Evolutionary conservation across 768 basidiomycete species (phyloP).

Genomic region (Boletus bicolor): DNA sequence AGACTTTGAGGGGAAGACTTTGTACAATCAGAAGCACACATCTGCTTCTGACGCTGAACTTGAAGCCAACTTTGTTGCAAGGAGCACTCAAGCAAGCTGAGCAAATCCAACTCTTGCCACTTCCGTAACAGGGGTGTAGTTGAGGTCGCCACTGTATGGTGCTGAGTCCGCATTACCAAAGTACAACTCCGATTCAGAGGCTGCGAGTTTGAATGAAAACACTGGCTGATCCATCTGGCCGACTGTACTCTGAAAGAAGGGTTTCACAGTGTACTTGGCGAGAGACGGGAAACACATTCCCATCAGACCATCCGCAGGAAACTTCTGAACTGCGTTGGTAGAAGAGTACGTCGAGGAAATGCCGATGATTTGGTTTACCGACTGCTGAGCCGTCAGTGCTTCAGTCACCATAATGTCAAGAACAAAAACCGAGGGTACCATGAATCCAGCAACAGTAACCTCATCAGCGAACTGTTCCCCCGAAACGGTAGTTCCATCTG

Average conservation of each 20-base stretch:
- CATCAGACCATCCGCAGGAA: slow-evolving; percentile 27
- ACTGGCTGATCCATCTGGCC: slow-evolving; percentile 28
- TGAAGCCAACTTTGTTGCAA: too few species aligned
- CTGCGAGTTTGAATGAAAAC: slow-evolving; percentile 49
- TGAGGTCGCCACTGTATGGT: slow-evolving; percentile 44
- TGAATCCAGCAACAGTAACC: slow-evolving; percentile 9
- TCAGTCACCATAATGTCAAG: neutral
- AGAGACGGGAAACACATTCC: slow-evolving; percentile 45
- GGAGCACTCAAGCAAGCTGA: too few species aligned
- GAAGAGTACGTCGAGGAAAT: slow-evolving; percentile 9
- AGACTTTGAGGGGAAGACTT: too few species aligned
- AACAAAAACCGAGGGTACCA: neutral
- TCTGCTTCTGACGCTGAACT: too few species aligned
- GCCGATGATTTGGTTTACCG: slow-evolving; percentile 10
- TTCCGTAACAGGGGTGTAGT: too few species aligned
- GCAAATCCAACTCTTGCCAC: too few species aligned
- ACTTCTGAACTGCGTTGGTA: neutral
- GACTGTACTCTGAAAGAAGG: slow-evolving; percentile 42
- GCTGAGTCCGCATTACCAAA: slow-evolving; percentile 47
- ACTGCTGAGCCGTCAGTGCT: slow-evolving; percentile 8
- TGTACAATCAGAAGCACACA: too few species aligned
- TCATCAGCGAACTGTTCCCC: slow-evolving; percentile 12
- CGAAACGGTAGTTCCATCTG: neutral
- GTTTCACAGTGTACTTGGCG: slow-evolving; percentile 24
- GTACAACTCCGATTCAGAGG: slow-evolving; percentile 42